These are phyloP conservation scores for Ramalina intermedia DNA, from an alignment of 495 filamentous ascomycete species.

Conservation along the genomic window DNA sequence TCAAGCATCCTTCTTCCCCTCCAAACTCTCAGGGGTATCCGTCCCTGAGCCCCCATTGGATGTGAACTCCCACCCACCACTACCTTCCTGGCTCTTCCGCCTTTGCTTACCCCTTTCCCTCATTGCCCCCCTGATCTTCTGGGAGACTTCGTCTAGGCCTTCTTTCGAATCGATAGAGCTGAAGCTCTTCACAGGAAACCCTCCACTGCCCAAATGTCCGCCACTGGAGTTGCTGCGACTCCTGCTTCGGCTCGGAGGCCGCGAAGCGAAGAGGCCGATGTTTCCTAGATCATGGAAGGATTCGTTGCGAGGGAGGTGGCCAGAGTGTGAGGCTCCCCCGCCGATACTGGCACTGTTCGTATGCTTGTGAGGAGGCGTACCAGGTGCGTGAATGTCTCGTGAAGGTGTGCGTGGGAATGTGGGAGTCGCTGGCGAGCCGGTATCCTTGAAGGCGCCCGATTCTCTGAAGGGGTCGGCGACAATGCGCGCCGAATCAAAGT, in stretches of 20 bases:
- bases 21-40: conserved; percentile 30
- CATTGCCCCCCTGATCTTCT: conserved; percentile 81
- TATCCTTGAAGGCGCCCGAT: conserved; percentile 17
- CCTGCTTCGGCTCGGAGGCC: conserved; percentile 55
- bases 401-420: conserved; percentile 7
- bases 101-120: conserved; percentile 63
- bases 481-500: conserved; percentile 78
- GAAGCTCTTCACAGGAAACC: conserved; percentile 54
- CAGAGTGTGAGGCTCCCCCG: conserved; percentile 23
- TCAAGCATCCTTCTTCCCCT: conserved; percentile 27
- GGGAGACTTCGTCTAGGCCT: conserved; percentile 66
- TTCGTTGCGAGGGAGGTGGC: conserved; percentile 70
- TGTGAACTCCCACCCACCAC: conserved; percentile 30
- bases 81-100: conserved; percentile 46
- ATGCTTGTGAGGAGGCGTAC: conserved; percentile 1
- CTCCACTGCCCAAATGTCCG: conserved; percentile 40
- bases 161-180: conserved; percentile 59
- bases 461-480: conserved; percentile 47
- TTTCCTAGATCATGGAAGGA: conserved; percentile 77
- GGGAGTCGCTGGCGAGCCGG: conserved; percentile 3
- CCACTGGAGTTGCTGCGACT: conserved; percentile 54
- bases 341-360: conserved; percentile 14
- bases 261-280: conserved; percentile 77
- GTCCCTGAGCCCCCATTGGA: conserved; percentile 24
- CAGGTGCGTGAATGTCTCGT: conserved; percentile 9